Base-by-base conservation (phyloP, 805 yeast genomes). In the Candida parachauliodes region DNA sequence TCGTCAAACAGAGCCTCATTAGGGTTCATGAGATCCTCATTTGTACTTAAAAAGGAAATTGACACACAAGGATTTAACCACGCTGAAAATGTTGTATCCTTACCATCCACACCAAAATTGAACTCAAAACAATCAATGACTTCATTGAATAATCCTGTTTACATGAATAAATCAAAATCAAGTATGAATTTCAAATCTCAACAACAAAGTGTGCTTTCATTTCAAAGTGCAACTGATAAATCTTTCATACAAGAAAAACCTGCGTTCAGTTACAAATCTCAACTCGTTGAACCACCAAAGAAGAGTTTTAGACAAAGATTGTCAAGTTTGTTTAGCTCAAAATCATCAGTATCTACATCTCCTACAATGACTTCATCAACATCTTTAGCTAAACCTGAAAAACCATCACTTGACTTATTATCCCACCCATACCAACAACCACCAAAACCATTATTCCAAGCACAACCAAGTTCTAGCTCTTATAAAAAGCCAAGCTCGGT, bases 21-120 rank as follows among this genome's bases (percentile, higher is more conserved):
- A 34, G 73, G 73, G 0, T 68, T 68, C 46, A 68, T 68, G 72
- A 61, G 67, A 51, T 55, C 63, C 36, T 60, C 69, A 27, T 67
- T 60, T 46, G 52, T 68, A 12, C 61, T 68, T 52, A 64, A 64
- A 54, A 62, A 61, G 51, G 72, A 65, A 42, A 59, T 66, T 57
- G 59, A 57, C 34, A 49, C 50, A 11, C 39, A 52, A 36, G 68
- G 69, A 4, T 55, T 37, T 43, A 59, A 59, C 41, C 38, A 40
- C 12, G 60, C 65, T 9, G 68, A 61, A 39, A 59, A 60, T 43
- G 60, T 56, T n/a, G 51, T 51, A 22, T 24, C 39, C 21, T 17
- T 15, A 23, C 21, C 34, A n/a, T 12, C 28, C 4, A 32, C 25
- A 21, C 28, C 32, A 27, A 33, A 20, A 12, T 19, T 38, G 9